Evolutionary conservation across 257 asterid species (phyloP), one percentile per base, ranked within the genome.

Genomic region (Fraxinus cuspidata): DNA sequence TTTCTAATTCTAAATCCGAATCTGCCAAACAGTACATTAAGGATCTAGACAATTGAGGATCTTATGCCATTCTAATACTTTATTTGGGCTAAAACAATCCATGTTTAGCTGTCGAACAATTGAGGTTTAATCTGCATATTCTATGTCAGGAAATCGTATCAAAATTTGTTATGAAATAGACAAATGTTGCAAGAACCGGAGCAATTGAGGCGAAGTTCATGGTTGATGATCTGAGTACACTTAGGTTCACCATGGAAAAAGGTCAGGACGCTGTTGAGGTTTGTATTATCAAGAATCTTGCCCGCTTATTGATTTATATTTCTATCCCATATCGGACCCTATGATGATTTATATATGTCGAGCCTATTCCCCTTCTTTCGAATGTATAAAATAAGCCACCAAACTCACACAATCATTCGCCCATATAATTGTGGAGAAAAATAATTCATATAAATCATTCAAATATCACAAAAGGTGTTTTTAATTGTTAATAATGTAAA

Each of bases 201-300:
- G 91, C 91, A 38, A 87, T 91, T 60, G 91, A 90, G 82, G 94
- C 84, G 25, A 90, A 88, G 82, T 93, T 95, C 86, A 78, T 85
- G 37, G 92, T 87, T 31, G 86, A 91, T 75, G 97, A 93, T 82
- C 71, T 83, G 70, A 91, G 91, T 78, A 95, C 98, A 1, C 78
- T 95, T 80, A 95, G 90, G 99, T 87, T 95, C 87, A 91, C 96
- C 75, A 86, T 95, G 93, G 91, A 92, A 60, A 93, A 87, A 72
- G 97, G 97, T 51, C 97, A 86, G 85, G 96, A n/a, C n/a, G n/a
- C n/a, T n/a, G n/a, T n/a, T n/a, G n/a, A n/a, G n/a, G n/a, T 95
- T 76, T 32, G 89, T 80, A 44, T 7, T 44, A 13, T 60, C 51
- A 73, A 51, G 63, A 51, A 37, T 42, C 38, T 25, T 19, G 21